Base-by-base conservation (phyloP, 306 rosid species). In the Vigna angularis region DNA sequence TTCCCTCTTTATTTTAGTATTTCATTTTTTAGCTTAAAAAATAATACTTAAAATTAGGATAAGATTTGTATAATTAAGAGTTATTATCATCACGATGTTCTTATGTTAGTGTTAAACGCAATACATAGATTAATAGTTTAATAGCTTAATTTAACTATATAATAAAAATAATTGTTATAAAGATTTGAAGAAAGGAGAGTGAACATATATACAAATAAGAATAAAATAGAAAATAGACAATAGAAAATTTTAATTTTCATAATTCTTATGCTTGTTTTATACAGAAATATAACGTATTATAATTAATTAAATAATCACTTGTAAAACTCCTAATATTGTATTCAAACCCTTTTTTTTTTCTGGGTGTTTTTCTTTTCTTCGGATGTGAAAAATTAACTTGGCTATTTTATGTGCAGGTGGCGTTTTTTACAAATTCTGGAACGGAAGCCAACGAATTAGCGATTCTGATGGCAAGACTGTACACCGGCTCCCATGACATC, bases 371-470 rank as follows among this genome's bases (percentile, higher is more conserved):
- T 32, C 0, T 7, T 16, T 63, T 16, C 3, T 36, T n/a, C 1
- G 5, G 45, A 16, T 32, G 67, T 15, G 22, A 61, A 61, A 59
- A 61, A 42, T 40, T 7, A 40, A 61, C 11, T 30, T 30, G 44
- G 2, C 1, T 15, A 32, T 61, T 34, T 34, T 62, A 7, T 62
- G 3, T 32, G 49, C 8, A 95, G 99, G 99, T 95, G 81, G 97
- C 83, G 75, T 93, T 93, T 72, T 95, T 93, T 38, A 95, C 99
- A 20, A 95, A 95, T 76, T 95, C 99, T 34, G 99, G 99, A 82
- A 95, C 99, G 12, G 99, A 95, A 81, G 98, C 99, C 61, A 95
- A 95, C 57, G 98, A 95, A 87, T 81, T 95, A 36, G 99, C 99
- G 4, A 82, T 93, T 72, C 26, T 95, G 82, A 91, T 95, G 3